A percentile compares a stretch with the other conserved stretches of the same genome.
Conservation (phyloP, 208 protist genomes). For the Trichomonas tenax region DNA sequence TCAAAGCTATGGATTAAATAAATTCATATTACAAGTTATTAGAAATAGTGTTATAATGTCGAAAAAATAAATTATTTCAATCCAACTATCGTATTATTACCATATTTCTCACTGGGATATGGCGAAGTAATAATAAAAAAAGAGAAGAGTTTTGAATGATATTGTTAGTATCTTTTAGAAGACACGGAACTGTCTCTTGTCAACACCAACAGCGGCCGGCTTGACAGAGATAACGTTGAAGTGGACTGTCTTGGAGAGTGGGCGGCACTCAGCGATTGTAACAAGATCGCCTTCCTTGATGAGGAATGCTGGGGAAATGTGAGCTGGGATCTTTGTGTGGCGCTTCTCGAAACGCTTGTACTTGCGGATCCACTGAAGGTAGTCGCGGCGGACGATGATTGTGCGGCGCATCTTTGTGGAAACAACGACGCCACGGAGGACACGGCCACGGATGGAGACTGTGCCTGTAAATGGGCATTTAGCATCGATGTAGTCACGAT, state of each 20-base stretch:
- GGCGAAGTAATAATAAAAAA: no score
- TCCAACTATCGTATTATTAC: no score
- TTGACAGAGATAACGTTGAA: slow-evolving; percentile 95
- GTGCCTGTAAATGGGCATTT: slow-evolving; percentile 99
- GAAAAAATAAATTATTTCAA: no score
- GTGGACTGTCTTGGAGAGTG: slow-evolving; percentile 97
- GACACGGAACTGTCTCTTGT: slow-evolving; percentile 39
- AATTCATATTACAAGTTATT: no score
- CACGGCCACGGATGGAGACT: slow-evolving; percentile 95
- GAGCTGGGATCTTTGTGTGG: slow-evolving; percentile 93
- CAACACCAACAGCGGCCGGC: slow-evolving; percentile 16
- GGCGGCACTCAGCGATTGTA: slow-evolving; percentile 79
- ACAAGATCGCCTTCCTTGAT: slow-evolving; percentile 92
- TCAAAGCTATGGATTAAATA: no score
- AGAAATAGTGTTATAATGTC: no score
- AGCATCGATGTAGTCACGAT: slow-evolving; percentile 98
- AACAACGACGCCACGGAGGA: slow-evolving; percentile 87
- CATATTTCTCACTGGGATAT: no score
- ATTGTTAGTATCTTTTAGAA: slow-evolving; percentile 39
- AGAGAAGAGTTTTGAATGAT: no score
- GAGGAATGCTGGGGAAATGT: slow-evolving; percentile 92
- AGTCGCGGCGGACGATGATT: slow-evolving; percentile 94
- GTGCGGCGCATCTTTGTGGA: slow-evolving; percentile 95
- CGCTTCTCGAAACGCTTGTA: slow-evolving; percentile 99
- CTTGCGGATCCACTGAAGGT: slow-evolving; percentile 99